Evolutionary conservation across 352 stramenopile genomes (phyloP).

Genomic region (Pythium utonaiense): DNA sequence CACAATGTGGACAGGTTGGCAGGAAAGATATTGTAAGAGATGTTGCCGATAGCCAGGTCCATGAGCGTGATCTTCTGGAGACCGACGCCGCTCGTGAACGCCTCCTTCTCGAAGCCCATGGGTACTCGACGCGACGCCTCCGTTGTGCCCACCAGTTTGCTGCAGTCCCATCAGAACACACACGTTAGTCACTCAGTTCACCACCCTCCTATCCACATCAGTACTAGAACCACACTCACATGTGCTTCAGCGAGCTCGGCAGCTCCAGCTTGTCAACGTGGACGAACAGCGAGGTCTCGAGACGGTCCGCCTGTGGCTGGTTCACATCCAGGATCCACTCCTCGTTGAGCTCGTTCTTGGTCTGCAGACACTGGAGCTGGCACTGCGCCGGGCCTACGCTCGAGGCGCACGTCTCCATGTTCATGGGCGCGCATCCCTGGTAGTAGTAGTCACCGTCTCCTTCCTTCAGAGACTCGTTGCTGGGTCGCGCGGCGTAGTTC

Average conservation of each 20-base stretch:
- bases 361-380: slow-evolving; percentile 65
- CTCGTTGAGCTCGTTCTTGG: slow-evolving; percentile 23
- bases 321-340: slow-evolving; percentile 58
- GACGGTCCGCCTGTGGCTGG: slow-evolving; percentile 62
- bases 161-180: too few species aligned
- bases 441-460: slow-evolving; percentile 63
- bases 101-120: slow-evolving; percentile 46
- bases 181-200: background rate
- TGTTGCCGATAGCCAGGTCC: slow-evolving; percentile 56
- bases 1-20: slow-evolving; percentile 53
- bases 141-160: slow-evolving; percentile 55
- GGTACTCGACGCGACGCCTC: slow-evolving; percentile 48
- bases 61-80: slow-evolving; percentile 58
- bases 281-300: slow-evolving; percentile 58
- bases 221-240: slow-evolving; percentile 33
- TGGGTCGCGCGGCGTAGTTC: slow-evolving; percentile 44
- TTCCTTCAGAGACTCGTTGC: slow-evolving; percentile 25
- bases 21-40: slow-evolving; percentile 66
- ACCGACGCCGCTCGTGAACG: slow-evolving; percentile 40
- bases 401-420: slow-evolving; percentile 46
- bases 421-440: slow-evolving; percentile 45
- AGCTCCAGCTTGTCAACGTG: slow-evolving; percentile 46
- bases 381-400: slow-evolving; percentile 42
- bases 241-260: slow-evolving; percentile 47
- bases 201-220: background rate